These are phyloP conservation scores for Escovopsis weberi DNA, from an alignment of 2,329 filamentous ascomycete species.

Conservation along the genomic window DNA sequence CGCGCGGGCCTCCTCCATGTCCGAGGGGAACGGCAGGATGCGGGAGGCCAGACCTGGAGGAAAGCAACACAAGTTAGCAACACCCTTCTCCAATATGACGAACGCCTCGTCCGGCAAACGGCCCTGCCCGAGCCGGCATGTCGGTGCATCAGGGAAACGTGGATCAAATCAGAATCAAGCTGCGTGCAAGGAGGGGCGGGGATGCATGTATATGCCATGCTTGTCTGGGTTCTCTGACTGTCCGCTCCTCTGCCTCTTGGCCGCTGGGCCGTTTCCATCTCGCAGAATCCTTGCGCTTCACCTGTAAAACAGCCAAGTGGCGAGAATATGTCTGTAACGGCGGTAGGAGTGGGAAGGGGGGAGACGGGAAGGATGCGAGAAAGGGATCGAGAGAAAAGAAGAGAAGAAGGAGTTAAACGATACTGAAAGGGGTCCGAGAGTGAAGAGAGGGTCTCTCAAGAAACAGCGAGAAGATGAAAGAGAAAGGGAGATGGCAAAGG, in stretches of 20 bases:
- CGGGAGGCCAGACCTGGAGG: constrained; percentile 14
- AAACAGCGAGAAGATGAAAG: no score
- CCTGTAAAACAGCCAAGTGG: neutral
- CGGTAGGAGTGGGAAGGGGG: neutral
- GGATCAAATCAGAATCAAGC: neutral
- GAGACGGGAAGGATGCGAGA: neutral
- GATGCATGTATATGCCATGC: neutral
- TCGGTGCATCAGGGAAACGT: neutral
- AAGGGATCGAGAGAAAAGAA: neutral
- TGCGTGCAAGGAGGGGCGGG: neutral
- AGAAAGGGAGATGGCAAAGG: neutral
- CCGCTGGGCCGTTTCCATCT: no score
- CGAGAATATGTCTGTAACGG: neutral
- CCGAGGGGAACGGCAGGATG: constrained; percentile 31
- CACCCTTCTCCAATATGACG: neutral
- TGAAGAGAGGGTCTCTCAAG: neutral
- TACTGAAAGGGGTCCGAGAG: neutral
- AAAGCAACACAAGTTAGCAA: constrained; percentile 5
- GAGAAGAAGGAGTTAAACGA: neutral
- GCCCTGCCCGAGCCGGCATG: neutral
- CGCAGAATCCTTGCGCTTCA: neutral
- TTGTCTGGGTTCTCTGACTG: neutral
- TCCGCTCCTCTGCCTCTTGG: neutral
- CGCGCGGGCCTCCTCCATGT: constrained; percentile 40
- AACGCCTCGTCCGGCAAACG: neutral